These are phyloP conservation scores for Cryptosporidium sp. DNA, from an alignment of 169 alveolate species.

Conservation along the genomic window DNA sequence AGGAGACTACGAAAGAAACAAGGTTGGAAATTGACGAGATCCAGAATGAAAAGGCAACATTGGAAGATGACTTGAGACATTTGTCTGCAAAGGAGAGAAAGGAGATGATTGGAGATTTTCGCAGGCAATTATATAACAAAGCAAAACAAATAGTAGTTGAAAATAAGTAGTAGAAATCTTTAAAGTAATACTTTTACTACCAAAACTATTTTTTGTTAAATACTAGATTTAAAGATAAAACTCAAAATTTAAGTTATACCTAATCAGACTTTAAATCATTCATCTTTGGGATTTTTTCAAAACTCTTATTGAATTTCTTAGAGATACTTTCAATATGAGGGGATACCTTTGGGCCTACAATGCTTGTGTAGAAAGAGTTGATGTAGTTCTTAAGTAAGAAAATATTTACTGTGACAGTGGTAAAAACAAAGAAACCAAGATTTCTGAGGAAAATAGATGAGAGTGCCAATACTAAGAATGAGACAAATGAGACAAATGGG, in stretches of 20 bases:
- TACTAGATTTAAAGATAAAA: neutral
- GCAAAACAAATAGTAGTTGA: constrained; percentile 57
- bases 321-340: constrained; percentile 64
- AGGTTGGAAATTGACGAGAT: constrained; percentile 1
- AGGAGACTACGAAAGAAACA: neutral
- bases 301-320: constrained; percentile 55
- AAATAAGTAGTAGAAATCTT: neutral
- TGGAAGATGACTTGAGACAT: neutral
- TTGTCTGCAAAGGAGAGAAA: constrained; percentile 21
- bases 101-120: constrained; percentile 26
- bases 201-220: neutral
- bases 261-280: constrained; percentile 36
- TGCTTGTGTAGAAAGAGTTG: constrained; percentile 44
- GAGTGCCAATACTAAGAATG: constrained; percentile 18
- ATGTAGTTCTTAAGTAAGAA: constrained; percentile 42
- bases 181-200: constrained; percentile 5
- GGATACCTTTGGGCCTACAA: constrained; percentile 60
- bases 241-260: neutral
- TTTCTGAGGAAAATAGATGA: constrained; percentile 44
- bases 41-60: neutral
- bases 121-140: constrained; percentile 42
- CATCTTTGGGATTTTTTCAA: constrained; percentile 63
- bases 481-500: constrained; percentile 51
- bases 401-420: constrained; percentile 18
- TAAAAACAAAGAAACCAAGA: constrained; percentile 47